phyloP scores from a whole-genome alignment of 495 filamentous ascomycete genomes.

The Penicillium subrubescens region DNA sequence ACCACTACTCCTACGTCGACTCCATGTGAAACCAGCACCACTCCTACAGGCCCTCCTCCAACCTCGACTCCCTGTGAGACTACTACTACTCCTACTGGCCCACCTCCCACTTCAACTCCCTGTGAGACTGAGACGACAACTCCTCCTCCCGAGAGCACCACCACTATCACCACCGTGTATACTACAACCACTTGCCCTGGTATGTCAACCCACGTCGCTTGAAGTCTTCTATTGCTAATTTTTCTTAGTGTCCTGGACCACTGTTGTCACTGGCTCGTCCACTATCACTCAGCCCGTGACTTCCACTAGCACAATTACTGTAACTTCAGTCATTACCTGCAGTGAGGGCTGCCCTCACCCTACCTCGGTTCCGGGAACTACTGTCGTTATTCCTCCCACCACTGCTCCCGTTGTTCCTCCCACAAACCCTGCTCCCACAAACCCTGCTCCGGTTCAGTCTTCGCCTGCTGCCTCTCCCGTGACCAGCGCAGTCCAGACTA shows the following conservation, averaged over 20 bases:
- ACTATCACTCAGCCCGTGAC: constrained; percentile 32
- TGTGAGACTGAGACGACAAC: constrained; percentile 11
- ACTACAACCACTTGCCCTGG: constrained; percentile 31
- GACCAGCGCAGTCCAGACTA: constrained; percentile 4
- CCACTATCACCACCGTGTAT: constrained; percentile 21
- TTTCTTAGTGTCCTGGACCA: constrained; percentile 26
- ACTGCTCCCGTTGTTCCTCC: constrained; percentile 8
- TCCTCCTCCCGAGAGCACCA: constrained; percentile 14
- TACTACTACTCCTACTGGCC: background rate
- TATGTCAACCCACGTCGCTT: constrained; percentile 7
- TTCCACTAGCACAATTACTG: constrained; percentile 26
- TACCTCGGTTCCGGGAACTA: constrained; percentile 2
- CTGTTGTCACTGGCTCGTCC: constrained; percentile 27
- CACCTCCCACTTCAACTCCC: constrained; percentile 2
- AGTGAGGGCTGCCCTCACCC: constrained; percentile 20
- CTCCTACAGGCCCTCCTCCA: background rate
- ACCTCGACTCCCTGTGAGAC: constrained; percentile 10
- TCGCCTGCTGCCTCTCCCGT: constrained; percentile 6
- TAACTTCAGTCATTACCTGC: constrained; percentile 28
- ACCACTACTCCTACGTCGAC: background rate
- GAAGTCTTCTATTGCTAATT: constrained; percentile 9
- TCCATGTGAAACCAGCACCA: constrained; percentile 3
- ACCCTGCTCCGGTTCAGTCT: constrained; percentile 9
- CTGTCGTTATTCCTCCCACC: constrained; percentile 6
- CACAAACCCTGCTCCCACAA: constrained; percentile 7